phyloP scores from a whole-genome alignment of 1,284 basidiomycete species.

The Ceratobasidium sp. region DNA sequence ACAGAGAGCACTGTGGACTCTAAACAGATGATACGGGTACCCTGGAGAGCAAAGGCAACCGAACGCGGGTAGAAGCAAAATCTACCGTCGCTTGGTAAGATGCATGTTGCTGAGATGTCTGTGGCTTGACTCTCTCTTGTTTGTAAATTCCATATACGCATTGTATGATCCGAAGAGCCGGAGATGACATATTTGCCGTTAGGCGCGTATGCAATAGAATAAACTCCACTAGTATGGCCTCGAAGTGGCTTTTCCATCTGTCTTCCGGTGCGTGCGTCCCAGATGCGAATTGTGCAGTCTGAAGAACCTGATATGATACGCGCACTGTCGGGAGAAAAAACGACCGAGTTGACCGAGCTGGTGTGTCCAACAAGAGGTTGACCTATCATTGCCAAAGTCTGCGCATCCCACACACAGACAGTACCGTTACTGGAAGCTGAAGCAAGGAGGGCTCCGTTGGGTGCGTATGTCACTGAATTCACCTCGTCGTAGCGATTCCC shows the following conservation, averaged over 20 bases:
- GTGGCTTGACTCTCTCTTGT: not conserved
- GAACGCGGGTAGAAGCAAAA: not conserved
- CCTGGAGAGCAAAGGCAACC: not conserved
- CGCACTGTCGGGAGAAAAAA: not conserved
- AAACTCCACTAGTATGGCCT: not conserved
- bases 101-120: no score
- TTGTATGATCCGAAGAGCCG: not conserved
- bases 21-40: not conserved
- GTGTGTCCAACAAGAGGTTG: no score
- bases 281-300: not conserved
- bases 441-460: not conserved
- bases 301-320: not conserved
- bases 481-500: not conserved
- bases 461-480: not conserved
- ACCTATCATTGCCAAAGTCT: no score
- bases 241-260: not conserved
- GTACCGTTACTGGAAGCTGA: no score
- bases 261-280: not conserved
- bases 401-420: no score
- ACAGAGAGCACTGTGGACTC: not conserved
- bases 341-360: not conserved
- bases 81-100: no score
- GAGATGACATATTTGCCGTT: not conserved
- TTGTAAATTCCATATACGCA: not conserved
- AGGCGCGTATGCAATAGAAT: not conserved